A percentile compares a stretch with the other conserved stretches of the same genome.
Evolutionary conservation across 768 basidiomycete genomes (phyloP).

Genomic region (Mycena alexandri): DNA sequence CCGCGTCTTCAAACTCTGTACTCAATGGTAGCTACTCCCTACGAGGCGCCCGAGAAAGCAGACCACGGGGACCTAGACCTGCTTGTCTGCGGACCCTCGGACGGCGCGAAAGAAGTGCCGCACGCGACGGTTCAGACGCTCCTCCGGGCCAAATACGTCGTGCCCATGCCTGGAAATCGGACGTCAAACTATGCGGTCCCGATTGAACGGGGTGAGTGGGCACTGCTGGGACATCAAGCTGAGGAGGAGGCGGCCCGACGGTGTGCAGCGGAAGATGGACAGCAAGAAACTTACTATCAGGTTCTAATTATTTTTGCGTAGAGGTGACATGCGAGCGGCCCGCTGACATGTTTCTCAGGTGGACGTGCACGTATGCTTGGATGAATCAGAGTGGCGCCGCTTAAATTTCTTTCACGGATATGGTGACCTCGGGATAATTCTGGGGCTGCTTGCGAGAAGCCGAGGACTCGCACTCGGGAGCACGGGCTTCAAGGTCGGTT

Average conservation of each 20-base stretch:
- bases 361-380: conserved; percentile 72
- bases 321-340: background rate
- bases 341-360: conserved; percentile 55
- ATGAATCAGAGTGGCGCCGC: conserved; percentile 63
- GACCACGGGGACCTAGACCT: conserved; percentile 82
- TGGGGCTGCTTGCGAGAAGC: conserved; percentile 67
- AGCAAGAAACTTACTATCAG: conserved; percentile 58
- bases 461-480: conserved; percentile 63
- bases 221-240: conserved; percentile 40
- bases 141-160: conserved; percentile 62
- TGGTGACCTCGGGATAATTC: conserved; percentile 80
- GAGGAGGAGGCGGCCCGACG: conserved; percentile 51
- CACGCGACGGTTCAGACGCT: conserved; percentile 52
- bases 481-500: conserved; percentile 69
- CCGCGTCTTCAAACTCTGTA: conserved; percentile 62
- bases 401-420: conserved; percentile 71
- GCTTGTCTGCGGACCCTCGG: conserved; percentile 63
- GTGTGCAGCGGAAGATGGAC: conserved; percentile 33
- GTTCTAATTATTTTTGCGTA: conserved; percentile 36
- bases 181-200: conserved; percentile 76
- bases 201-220: conserved; percentile 56
- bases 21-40: conserved; percentile 63
- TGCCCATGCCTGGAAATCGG: conserved; percentile 63
- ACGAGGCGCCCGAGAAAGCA: conserved; percentile 73
- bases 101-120: conserved; percentile 43